Evolutionary conservation across 371 early-diverging fungal species (phyloP).

Genomic region (Zychaea mexicana): DNA sequence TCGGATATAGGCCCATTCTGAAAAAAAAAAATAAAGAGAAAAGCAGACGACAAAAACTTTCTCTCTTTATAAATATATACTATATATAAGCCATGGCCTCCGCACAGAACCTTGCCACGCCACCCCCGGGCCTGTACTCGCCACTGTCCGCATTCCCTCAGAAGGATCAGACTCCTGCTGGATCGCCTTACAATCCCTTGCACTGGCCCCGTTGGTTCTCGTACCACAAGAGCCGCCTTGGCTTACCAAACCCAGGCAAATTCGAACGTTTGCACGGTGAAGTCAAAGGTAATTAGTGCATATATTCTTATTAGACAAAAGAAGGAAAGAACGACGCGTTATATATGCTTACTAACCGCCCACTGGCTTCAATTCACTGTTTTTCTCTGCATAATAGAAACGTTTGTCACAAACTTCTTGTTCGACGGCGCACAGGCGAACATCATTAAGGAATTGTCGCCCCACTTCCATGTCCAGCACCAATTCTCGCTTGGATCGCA

Average conservation of each 20-base stretch:
- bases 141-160: conserved; percentile 30
- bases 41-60: background rate
- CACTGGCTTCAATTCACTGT: no score
- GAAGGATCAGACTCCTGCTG: conserved; percentile 40
- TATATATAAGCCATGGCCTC: background rate
- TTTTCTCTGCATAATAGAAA: conserved; percentile 66
- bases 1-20: background rate
- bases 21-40: background rate
- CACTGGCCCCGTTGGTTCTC: conserved; percentile 60
- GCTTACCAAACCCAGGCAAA: conserved; percentile 87
- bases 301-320: background rate
- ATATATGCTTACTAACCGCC: no score
- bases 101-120: conserved; percentile 14
- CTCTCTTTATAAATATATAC: background rate
- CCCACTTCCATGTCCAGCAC: conserved; percentile 94
- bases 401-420: conserved; percentile 78
- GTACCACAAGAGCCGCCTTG: conserved; percentile 64
- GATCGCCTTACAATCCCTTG: conserved; percentile 60
- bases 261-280: conserved; percentile 87
- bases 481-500: conserved; percentile 88
- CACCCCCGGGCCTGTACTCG: conserved; percentile 25
- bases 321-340: background rate
- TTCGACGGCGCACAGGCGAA: conserved; percentile 97
- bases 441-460: conserved; percentile 87
- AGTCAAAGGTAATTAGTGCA: conserved; percentile 67